Evolutionary conservation across 805 yeast species (phyloP), one percentile per base, ranked within the genome.

Genomic region (Candida dajiaensis): DNA sequence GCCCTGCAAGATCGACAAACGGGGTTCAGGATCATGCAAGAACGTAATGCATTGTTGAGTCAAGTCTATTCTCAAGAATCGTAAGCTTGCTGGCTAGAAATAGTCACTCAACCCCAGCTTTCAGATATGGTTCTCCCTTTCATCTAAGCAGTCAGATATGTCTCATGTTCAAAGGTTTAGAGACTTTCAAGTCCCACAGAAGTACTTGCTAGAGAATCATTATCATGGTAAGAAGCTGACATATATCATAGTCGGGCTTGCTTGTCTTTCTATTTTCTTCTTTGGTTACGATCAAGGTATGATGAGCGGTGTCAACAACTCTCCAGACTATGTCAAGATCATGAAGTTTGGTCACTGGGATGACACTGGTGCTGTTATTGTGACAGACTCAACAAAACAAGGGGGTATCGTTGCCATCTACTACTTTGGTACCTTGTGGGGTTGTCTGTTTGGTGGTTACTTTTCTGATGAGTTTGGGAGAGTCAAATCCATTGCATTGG

Each of bases 381-480:
- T 41, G 13, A 41, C 43, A 13, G 29, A 41, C 16, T 41, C 43
- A 19, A 41, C 43, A 9, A 41, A 41, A 33, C 43, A 41, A 22
- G 43, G 43, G 21, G 43, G 43, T 18, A 41, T 41, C 15, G 43
- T 41, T 16, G 43, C 43, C 7, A 41, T 41, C 16, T 41, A 41
- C 26, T 41, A 41, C 21, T 41, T 41, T 41, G 43, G 43, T 21
- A 41, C 43, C 7, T 23, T 41, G 20, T 31, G 38, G 38, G 43
- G 43, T 19, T 41, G 43, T 33, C 31, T 41, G 12, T 41, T 41
- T 33, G 43, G 43, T 22, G 43, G 43, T 41, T 41, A 33, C 13
- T 41, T 41, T 22, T 41, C 43, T 41, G 43, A 41, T 41, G 43
- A 41, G 21, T 41, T 41, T 41, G 43, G 43, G 13, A 41, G 43